phyloP scores from a whole-genome alignment of 768 basidiomycete genomes.

The Tulasnella sp. region DNA sequence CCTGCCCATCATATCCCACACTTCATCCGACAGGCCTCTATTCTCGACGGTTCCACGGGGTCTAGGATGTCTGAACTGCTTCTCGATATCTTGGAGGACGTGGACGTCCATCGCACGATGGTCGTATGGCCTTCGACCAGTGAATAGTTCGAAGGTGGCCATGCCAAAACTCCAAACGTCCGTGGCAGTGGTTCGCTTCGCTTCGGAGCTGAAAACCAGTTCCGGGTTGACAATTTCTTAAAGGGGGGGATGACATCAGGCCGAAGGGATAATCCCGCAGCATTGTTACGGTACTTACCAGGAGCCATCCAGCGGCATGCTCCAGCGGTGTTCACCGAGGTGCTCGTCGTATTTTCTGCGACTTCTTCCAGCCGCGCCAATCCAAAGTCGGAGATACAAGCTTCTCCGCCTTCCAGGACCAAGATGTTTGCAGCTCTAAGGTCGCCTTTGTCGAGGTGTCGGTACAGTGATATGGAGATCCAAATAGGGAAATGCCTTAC shows the following conservation, averaged over 20 bases:
- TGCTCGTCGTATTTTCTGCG: conserved; percentile 15
- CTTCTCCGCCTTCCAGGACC: conserved; percentile 48
- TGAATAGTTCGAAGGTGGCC: conserved; percentile 53
- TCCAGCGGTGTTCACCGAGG: conserved; percentile 40
- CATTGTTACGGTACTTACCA: background rate
- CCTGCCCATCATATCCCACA: conserved; percentile 51
- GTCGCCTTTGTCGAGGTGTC: conserved; percentile 41
- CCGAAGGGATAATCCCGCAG: background rate
- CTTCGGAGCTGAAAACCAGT: conserved; percentile 38
- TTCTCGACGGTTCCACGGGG: conserved; percentile 42
- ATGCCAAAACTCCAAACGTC: conserved; percentile 59
- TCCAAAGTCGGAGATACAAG: conserved; percentile 54
- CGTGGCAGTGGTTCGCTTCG: conserved; percentile 42
- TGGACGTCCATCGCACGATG: conserved; percentile 44
- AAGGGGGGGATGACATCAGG: background rate
- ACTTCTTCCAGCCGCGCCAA: conserved; percentile 42
- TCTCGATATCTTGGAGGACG: conserved; percentile 47
- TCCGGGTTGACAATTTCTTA: conserved; percentile 46
- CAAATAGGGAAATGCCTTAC: conserved; percentile 36
- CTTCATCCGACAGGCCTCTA: conserved; percentile 46
- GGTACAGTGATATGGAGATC: background rate
- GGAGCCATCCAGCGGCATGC: conserved; percentile 40
- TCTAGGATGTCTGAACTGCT: conserved; percentile 48
- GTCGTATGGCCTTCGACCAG: conserved; percentile 49
- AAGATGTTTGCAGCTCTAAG: conserved; percentile 47